Evolutionary conservation across 768 basidiomycete genomes (phyloP), one percentile per base, ranked within the genome.

Genomic region (Leucosporidium scottii): DNA sequence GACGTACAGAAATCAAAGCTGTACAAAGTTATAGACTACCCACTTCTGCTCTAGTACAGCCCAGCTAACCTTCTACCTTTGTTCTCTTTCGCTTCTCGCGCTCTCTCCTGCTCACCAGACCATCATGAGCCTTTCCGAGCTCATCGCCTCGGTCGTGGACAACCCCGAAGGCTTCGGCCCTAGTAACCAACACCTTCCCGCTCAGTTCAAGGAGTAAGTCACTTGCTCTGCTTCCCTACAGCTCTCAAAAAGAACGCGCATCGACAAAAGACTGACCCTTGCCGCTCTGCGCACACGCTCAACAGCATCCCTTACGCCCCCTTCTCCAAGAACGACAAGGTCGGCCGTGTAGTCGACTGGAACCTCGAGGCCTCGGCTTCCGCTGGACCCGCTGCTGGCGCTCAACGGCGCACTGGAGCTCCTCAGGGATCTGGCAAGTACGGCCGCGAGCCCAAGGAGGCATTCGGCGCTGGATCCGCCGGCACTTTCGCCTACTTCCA

Each of bases 271-370:
- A 34, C 55, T 57, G 30, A 57, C 7, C 44, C 21, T 48, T 23
- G 10, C 36, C 25, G 34, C 25, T 48, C 57, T 27, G 20, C 36
- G 23, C 36, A 7, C 30, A n/a, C n/a, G n/a, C 7, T 31, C 5
- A 53, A 28, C 59, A 69, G 81, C 75, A 96, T 98, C 68, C 96
- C 96, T 56, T 99, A 98, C 77, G 93, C 94, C 1, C 93, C 93
- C 7, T 98, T 91, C 83, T 92, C 92, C 80, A 99, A 99, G 85
- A 87, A 91, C 48, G 96, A 99, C 83, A 97, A 97, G 79, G 87
- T 99, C 64, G 92, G 91, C 62, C 87, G 94, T 62, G 90, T 99
- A 76, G 94, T 94, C 58, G 94, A 99, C 81, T 99, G 94, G 93
- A 91, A 91, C 79, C 79, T 85, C 30, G 83, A 86, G 36, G 76